Conservation (phyloP, 192 early-diverging fungal species). For the Rhizoclosmatium sp. region DNA sequence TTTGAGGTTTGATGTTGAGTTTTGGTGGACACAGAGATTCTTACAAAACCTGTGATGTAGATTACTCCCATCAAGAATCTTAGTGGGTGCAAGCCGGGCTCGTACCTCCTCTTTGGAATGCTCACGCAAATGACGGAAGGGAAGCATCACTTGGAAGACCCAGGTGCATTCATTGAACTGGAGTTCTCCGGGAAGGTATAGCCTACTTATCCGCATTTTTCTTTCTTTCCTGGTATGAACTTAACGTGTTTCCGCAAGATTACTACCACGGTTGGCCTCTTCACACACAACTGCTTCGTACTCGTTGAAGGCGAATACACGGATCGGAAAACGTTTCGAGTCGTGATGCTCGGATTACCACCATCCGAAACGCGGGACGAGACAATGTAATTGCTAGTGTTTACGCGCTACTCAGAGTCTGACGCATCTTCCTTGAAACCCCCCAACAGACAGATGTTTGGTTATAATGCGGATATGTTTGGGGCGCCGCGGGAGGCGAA, state of each 20-base stretch:
- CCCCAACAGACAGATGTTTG: conserved; percentile 40
- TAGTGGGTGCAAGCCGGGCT: conserved; percentile 70
- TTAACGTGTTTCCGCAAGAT: conserved; percentile 27
- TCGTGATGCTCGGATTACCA: conserved; percentile 78
- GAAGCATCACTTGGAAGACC: conserved; percentile 85
- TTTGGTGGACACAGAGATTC: no score
- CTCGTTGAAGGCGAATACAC: conserved; percentile 80
- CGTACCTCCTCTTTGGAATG: conserved; percentile 88
- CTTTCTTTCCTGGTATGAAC: not conserved
- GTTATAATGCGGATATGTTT: conserved; percentile 61
- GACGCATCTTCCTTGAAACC: not conserved
- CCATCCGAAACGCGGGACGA: conserved; percentile 67
- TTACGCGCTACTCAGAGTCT: not conserved
- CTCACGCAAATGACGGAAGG: conserved; percentile 82
- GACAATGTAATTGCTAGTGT: conserved; percentile 40
- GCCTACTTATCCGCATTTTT: conserved; percentile 3
- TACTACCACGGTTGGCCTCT: conserved; percentile 71
- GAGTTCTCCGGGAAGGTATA: conserved; percentile 66
- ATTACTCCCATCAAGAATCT: conserved; percentile 83
- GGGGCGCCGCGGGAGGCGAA: conserved; percentile 60
- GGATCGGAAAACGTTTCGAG: conserved; percentile 73
- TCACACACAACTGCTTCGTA: conserved; percentile 88
- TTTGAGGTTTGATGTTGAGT: not conserved
- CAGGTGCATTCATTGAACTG: conserved; percentile 78
- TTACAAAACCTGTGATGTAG: no score